Evolutionary conservation across 768 basidiomycete species (phyloP).

Genomic region (Suillus weaverae): DNA sequence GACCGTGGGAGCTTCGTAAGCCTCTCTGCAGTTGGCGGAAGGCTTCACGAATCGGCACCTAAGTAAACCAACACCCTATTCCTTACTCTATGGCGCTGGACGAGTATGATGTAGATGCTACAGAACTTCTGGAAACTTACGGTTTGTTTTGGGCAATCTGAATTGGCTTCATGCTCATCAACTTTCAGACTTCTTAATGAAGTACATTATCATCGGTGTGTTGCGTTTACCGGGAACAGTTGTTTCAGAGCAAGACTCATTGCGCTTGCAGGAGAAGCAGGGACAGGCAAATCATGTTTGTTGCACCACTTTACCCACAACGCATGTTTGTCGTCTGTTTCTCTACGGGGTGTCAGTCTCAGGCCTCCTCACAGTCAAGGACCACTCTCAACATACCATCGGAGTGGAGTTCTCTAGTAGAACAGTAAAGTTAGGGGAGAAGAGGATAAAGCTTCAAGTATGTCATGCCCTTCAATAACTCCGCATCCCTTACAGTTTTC

Average conservation of each 20-base stretch:
- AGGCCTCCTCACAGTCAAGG: conserved; percentile 68
- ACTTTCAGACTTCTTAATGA: conserved; percentile 90
- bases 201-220: conserved; percentile 94
- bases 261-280: conserved; percentile 76
- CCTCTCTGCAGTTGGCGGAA: neutral
- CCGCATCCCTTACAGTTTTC: conserved; percentile 17
- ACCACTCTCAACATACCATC: conserved; percentile 96
- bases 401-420: conserved; percentile 98
- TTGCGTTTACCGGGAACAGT: conserved; percentile 8
- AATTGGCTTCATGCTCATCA: conserved; percentile 17
- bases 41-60: neutral
- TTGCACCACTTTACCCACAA: conserved; percentile 97
- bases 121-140: conserved; percentile 93
- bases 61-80: conserved; percentile 1
- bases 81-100: conserved; percentile 51
- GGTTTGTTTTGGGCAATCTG: conserved; percentile 46
- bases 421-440: conserved; percentile 90
- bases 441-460: conserved; percentile 94
- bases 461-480: conserved; percentile 21
- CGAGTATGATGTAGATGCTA: conserved; percentile 79
- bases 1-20: neutral
- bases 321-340: conserved; percentile 64
- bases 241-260: conserved; percentile 11
- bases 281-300: conserved; percentile 95
- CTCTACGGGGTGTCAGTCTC: conserved; percentile 9